Conservation (phyloP, 2,329 filamentous ascomycete species). For the Nigrospora oryzae region DNA sequence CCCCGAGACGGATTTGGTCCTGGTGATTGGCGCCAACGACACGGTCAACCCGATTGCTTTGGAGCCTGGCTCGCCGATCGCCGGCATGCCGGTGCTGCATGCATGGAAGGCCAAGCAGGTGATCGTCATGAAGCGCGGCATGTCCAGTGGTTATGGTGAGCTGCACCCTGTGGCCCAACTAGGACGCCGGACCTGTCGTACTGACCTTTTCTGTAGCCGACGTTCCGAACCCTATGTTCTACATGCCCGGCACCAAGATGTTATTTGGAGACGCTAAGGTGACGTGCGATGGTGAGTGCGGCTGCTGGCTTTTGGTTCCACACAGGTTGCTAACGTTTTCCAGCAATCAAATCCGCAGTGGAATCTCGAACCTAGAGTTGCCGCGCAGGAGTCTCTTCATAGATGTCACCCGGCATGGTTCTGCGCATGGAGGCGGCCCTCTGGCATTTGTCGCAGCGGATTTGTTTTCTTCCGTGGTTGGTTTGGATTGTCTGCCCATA, state of each 20-base stretch:
- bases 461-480: background rate
- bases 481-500: background rate
- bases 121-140: slow-evolving; percentile 85
- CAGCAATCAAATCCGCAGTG: slow-evolving; percentile 32
- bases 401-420: background rate
- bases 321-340: slow-evolving; percentile 1
- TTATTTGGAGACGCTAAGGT: slow-evolving; percentile 84
- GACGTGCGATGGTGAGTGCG: slow-evolving; percentile 63
- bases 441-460: background rate
- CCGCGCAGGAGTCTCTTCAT: background rate
- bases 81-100: slow-evolving; percentile 86
- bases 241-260: slow-evolving; percentile 84
- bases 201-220: slow-evolving; percentile 47
- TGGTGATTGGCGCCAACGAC: slow-evolving; percentile 88
- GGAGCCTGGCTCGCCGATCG: slow-evolving; percentile 75
- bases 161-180: slow-evolving; percentile 4
- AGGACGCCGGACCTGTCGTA: no score
- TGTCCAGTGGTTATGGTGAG: slow-evolving; percentile 80
- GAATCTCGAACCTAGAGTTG: slow-evolving; percentile 19
- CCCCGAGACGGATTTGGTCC: slow-evolving; percentile 71
- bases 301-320: background rate
- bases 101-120: slow-evolving; percentile 94
- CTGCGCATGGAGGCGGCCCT: no score
- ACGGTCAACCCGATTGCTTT: slow-evolving; percentile 87
- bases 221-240: slow-evolving; percentile 90